These are phyloP conservation scores for Nitzschia putrida DNA, from an alignment of 108 stramenopile species.

Conservation along the genomic window DNA sequence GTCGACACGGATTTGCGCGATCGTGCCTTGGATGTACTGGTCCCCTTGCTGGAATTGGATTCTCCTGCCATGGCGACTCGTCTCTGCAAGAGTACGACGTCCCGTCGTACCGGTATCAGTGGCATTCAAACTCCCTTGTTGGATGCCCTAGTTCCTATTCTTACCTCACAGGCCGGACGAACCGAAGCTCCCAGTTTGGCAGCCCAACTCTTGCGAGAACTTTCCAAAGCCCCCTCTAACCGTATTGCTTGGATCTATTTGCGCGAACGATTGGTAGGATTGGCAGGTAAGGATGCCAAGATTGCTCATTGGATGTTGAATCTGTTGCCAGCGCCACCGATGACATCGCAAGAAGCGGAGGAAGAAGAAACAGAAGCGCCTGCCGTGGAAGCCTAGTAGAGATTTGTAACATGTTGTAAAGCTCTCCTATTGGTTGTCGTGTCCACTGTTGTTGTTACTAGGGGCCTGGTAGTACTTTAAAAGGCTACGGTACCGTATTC, in stretches of 20 bases:
- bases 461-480: too few relatives aligned
- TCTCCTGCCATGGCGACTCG: constrained; percentile 56
- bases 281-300: constrained; percentile 64
- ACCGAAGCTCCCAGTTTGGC: constrained; percentile 70
- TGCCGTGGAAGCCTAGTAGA: too few relatives aligned
- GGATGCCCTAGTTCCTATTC: constrained; percentile 71
- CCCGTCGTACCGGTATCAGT: not conserved
- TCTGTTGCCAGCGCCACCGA: constrained; percentile 22
- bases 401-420: too few relatives aligned
- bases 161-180: constrained; percentile 66
- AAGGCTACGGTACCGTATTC: too few relatives aligned
- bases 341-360: too few relatives aligned
- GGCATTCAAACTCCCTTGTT: constrained; percentile 44
- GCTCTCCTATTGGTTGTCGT: too few relatives aligned
- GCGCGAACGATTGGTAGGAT: constrained; percentile 62
- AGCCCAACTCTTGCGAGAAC: constrained; percentile 55
- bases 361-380: too few relatives aligned
- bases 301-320: constrained; percentile 71
- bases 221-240: constrained; percentile 59
- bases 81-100: constrained; percentile 36
- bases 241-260: constrained; percentile 57
- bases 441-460: too few relatives aligned
- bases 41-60: constrained; percentile 65
- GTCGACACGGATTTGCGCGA: constrained; percentile 83
- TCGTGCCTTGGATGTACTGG: constrained; percentile 74